Evolutionary conservation across 2,329 filamentous ascomycete species (phyloP).

Genomic region (Xylariaceae sp.): DNA sequence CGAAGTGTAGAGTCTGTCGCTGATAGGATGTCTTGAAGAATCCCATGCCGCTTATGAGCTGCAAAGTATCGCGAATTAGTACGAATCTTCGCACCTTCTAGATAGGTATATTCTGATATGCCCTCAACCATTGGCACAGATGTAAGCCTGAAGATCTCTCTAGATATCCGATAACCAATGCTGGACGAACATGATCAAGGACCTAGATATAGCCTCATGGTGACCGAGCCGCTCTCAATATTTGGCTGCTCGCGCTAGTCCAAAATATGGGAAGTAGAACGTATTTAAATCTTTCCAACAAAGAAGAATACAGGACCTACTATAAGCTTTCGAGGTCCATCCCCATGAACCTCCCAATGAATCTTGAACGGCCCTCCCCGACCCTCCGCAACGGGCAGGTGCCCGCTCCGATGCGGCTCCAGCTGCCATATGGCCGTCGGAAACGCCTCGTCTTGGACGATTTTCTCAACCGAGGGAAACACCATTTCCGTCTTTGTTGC

Average conservation of each 20-base stretch:
- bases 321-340: conserved; percentile 66
- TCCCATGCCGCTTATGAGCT: conserved; percentile 81
- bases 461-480: conserved; percentile 11
- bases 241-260: too few relatives aligned
- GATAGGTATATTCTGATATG: too few relatives aligned
- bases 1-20: conserved; percentile 77
- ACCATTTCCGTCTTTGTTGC: too few relatives aligned
- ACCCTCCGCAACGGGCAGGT: conserved; percentile 58
- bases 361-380: conserved; percentile 74
- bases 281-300: too few relatives aligned
- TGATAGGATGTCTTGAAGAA: conserved; percentile 69
- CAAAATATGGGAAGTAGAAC: neutral
- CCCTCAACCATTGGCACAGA: too few relatives aligned
- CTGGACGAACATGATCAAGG: too few relatives aligned
- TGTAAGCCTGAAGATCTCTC: too few relatives aligned
- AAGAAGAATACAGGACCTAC: conserved; percentile 47
- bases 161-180: too few relatives aligned
- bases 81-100: too few relatives aligned
- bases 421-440: conserved; percentile 65
- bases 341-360: conserved; percentile 75
- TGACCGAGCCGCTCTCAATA: too few relatives aligned
- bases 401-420: conserved; percentile 59
- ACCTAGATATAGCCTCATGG: too few relatives aligned
- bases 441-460: conserved; percentile 58
- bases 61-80: conserved; percentile 3